These are phyloP conservation scores for Stachybotrys echinatus DNA, from an alignment of 2,329 filamentous ascomycete genomes.

Conservation along the genomic window DNA sequence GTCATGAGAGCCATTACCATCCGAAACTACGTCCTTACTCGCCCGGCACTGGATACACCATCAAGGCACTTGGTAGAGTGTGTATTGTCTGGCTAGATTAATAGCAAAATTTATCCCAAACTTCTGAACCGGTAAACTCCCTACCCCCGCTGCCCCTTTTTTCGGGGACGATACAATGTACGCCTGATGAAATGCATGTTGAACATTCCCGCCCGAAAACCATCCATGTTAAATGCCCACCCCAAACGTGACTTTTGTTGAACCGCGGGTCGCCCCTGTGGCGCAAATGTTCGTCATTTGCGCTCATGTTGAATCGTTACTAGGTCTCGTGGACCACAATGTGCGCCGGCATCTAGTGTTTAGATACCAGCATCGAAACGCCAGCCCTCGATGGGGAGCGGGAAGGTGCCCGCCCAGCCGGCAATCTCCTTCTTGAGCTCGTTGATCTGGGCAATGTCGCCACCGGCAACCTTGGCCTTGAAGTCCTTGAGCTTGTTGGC, in stretches of 20 bases:
- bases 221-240: background rate
- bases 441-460: conserved; percentile 76
- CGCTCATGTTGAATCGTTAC: background rate
- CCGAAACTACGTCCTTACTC: too few relatives aligned
- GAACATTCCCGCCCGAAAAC: background rate
- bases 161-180: background rate
- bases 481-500: conserved; percentile 99
- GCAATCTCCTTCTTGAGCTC: conserved; percentile 85
- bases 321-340: background rate
- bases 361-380: conserved; percentile 56
- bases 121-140: background rate
- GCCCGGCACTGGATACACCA: too few relatives aligned
- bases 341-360: conserved; percentile 11
- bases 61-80: background rate
- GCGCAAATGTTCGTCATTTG: background rate
- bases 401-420: conserved; percentile 82
- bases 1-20: too few relatives aligned
- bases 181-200: background rate
- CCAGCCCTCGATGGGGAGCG: conserved; percentile 79
- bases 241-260: background rate
- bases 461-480: conserved; percentile 82
- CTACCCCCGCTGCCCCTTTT: background rate
- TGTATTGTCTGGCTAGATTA: background rate
- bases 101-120: background rate
- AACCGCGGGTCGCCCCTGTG: background rate